Evolutionary conservation across 768 basidiomycete species (phyloP).

Genomic region (Leccinum arenicola): DNA sequence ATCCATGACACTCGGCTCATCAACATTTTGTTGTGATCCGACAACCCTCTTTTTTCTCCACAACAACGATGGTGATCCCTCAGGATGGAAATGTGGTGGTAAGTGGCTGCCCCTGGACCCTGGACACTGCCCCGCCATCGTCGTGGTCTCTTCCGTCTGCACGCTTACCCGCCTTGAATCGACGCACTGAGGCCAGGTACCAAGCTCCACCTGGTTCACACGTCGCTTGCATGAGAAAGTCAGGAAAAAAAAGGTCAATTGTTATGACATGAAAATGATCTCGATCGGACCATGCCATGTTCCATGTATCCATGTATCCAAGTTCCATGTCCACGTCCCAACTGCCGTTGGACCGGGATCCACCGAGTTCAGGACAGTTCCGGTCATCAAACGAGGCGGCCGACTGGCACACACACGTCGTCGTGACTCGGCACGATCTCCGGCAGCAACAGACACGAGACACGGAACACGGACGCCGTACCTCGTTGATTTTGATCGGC

Average conservation of each 20-base stretch:
- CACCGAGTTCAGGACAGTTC: background rate
- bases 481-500: background rate
- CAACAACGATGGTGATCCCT: background rate
- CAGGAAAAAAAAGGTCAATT: background rate
- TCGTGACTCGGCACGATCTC: background rate
- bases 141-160: background rate
- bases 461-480: background rate
- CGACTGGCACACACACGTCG: background rate
- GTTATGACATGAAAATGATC: background rate
- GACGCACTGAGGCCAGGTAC: background rate
- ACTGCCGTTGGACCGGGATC: background rate
- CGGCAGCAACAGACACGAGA: background rate
- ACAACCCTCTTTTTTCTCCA: background rate
- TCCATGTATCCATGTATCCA: background rate
- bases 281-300: background rate
- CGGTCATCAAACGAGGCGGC: background rate
- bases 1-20: background rate
- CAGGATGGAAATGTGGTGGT: background rate
- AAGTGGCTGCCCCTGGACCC: background rate
- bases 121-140: background rate
- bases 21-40: background rate
- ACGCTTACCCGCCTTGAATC: background rate
- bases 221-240: background rate
- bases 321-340: background rate
- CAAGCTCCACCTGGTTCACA: background rate